A percentile compares a stretch with the other conserved stretches of the same genome.
phyloP scores from a whole-genome alignment of 352 stramenopile species.

The Pythium rishiriense region DNA sequence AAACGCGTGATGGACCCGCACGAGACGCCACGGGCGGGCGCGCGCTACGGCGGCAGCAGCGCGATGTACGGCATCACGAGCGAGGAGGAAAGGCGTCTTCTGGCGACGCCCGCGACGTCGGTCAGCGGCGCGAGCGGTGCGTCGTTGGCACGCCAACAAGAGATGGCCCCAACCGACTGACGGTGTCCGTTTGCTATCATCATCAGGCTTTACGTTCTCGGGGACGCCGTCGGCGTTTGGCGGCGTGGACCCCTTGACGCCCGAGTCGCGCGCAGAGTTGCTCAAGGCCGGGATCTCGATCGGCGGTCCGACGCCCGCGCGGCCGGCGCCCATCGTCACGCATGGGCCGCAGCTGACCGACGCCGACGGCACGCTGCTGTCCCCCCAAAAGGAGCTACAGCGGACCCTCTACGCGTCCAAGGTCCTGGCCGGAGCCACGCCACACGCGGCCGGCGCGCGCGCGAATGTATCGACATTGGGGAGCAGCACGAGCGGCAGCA shows the following conservation, averaged over 20 bases:
- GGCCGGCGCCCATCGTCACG: conserved; percentile 17
- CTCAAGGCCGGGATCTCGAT: conserved; percentile 21
- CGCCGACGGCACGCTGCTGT: conserved; percentile 38
- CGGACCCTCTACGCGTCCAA: conserved; percentile 58
- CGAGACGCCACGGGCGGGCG: conserved; percentile 21
- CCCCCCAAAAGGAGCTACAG: conserved; percentile 61
- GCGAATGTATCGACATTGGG: conserved; percentile 1
- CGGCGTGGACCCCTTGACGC: conserved; percentile 29
- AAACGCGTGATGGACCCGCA: conserved; percentile 20
- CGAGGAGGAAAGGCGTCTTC: conserved; percentile 24
- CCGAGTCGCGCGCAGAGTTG: conserved; percentile 30
- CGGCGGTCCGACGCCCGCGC: conserved; percentile 15
- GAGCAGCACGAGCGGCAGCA: conserved; percentile 22
- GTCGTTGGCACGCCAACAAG: neutral
- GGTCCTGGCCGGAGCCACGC: conserved; percentile 19
- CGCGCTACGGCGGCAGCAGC: conserved; percentile 7
- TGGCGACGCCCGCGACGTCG: conserved; percentile 20
- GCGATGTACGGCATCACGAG: conserved; percentile 25
- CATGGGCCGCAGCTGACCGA: neutral
- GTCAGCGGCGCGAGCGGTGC: conserved; percentile 21
- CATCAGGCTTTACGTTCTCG: conserved; percentile 17
- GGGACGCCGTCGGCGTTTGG: conserved; percentile 22
- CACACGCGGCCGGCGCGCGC: neutral
- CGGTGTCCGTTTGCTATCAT: neutral
- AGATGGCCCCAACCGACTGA: neutral